Percentiles rank a stretch among this genome's conserved stretches.
phyloP scores from a whole-genome alignment of 106 monocot genomes.

The Dactylorhiza incarnata region DNA sequence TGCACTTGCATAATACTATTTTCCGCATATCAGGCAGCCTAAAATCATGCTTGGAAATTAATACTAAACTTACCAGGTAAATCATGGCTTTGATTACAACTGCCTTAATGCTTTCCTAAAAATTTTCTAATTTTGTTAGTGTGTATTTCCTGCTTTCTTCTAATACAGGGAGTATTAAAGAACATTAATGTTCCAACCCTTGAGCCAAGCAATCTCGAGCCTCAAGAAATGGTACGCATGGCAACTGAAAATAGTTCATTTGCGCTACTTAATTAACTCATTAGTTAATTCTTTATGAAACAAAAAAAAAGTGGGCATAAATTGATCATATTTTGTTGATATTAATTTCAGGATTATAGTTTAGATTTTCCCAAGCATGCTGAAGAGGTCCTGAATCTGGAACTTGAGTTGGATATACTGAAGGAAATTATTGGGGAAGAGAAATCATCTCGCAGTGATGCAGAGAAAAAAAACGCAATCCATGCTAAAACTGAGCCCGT shows the following conservation, averaged over 20 bases:
- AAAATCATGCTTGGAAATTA: conserved; percentile 57
- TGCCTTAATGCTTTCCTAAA: background rate
- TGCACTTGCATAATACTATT: conserved; percentile 44
- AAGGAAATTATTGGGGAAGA: conserved; percentile 73
- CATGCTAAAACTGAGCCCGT: conserved; percentile 16
- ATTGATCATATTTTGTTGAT: background rate
- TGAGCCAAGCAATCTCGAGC: conserved; percentile 13
- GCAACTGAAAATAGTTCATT: background rate
- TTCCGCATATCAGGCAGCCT: too few species aligned
- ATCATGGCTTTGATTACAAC: background rate
- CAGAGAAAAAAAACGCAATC: conserved; percentile 34
- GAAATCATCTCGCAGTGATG: conserved; percentile 32
- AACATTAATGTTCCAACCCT: conserved; percentile 18
- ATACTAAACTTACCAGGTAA: conserved; percentile 71
- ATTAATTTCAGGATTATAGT: conserved; percentile 33
- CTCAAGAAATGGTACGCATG: conserved; percentile 31
- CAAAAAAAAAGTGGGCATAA: background rate
- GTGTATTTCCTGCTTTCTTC: conserved; percentile 2
- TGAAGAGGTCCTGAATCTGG: conserved; percentile 56
- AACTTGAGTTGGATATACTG: conserved; percentile 82
- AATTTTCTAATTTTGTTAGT: background rate
- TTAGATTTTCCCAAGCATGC: conserved; percentile 20
- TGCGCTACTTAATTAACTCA: background rate
- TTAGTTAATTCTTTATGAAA: background rate
- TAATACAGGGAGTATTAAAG: conserved; percentile 54